Evolutionary conservation across 257 asterid genomes (phyloP).

Genomic region (Leonotis leonurus): DNA sequence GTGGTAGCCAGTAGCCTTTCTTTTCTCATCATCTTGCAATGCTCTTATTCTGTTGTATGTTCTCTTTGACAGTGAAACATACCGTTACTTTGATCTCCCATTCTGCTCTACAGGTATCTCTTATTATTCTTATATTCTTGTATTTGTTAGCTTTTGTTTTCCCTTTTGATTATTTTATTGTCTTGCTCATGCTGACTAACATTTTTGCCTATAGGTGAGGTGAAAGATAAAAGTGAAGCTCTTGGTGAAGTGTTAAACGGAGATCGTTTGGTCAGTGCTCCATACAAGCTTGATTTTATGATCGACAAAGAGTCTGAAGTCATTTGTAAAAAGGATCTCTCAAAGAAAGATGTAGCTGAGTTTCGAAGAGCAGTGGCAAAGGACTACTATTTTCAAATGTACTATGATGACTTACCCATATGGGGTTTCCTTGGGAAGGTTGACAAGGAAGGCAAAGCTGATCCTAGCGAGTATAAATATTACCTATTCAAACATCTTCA

Average conservation of each 20-base stretch:
- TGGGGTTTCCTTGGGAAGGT: conserved; percentile 77
- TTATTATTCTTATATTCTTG: not conserved
- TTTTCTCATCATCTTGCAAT: not conserved
- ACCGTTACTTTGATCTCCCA: conserved; percentile 69
- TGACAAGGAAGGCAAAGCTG: conserved; percentile 57
- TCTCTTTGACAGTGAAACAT: conserved; percentile 51
- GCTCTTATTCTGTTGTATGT: conserved; percentile 18
- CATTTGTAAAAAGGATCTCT: conserved; percentile 44
- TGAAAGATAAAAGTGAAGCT: conserved; percentile 69
- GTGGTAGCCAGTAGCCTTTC: not conserved
- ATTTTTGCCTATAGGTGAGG: conserved; percentile 37
- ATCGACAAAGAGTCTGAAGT: conserved; percentile 51
- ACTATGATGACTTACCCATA: conserved; percentile 71
- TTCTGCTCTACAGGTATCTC: conserved; percentile 61
- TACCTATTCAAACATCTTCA: conserved; percentile 58
- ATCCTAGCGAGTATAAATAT: conserved; percentile 55
- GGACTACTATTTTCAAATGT: conserved; percentile 76
- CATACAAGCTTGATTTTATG: conserved; percentile 64
- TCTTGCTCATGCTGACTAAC: not conserved
- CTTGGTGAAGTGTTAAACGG: conserved; percentile 68
- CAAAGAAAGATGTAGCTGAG: conserved; percentile 50
- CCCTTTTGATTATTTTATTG: not conserved
- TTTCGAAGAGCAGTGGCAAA: conserved; percentile 60
- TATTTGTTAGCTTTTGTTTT: not conserved
- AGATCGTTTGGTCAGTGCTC: conserved; percentile 64